These are phyloP conservation scores for Catenaria anguillulae DNA, from an alignment of 371 early-diverging fungal genomes.

Conservation along the genomic window DNA sequence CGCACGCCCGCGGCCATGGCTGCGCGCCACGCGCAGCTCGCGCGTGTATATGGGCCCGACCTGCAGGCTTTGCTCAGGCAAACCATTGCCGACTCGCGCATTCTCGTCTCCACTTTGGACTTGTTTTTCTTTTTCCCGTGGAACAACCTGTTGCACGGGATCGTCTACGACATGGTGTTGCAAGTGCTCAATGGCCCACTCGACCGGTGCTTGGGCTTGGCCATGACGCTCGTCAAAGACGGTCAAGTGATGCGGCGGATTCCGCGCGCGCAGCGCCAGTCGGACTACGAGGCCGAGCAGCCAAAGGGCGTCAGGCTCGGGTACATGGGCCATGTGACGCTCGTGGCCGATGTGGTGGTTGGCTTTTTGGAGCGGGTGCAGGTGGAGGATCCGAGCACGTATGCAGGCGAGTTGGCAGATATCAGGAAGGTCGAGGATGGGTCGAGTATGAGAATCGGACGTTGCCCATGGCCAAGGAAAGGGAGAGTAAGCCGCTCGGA, in stretches of 20 bases:
- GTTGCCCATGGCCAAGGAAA: slow-evolving; percentile 65
- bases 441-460: slow-evolving; percentile 61
- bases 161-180: slow-evolving; percentile 87
- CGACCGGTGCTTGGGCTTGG: slow-evolving; percentile 13
- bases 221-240: slow-evolving; percentile 50
- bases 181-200: slow-evolving; percentile 78
- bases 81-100: neutral
- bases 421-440: slow-evolving; percentile 52
- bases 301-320: slow-evolving; percentile 84
- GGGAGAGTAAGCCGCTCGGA: slow-evolving; percentile 76
- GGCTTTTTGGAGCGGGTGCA: slow-evolving; percentile 53
- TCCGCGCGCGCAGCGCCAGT: slow-evolving; percentile 49
- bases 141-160: slow-evolving; percentile 90
- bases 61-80: neutral
- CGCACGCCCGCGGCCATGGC: neutral
- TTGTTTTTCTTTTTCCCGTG: slow-evolving; percentile 77
- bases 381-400: slow-evolving; percentile 34
- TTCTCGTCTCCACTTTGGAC: slow-evolving; percentile 17
- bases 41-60: neutral
- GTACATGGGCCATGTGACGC: slow-evolving; percentile 93
- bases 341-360: slow-evolving; percentile 84
- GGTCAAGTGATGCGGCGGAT: slow-evolving; percentile 63
- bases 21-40: neutral
- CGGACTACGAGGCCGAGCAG: slow-evolving; percentile 45
- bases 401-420: slow-evolving; percentile 25